Conservation (phyloP, 2,329 filamentous ascomycete genomes). For the Arthrobotrys megalospora region DNA sequence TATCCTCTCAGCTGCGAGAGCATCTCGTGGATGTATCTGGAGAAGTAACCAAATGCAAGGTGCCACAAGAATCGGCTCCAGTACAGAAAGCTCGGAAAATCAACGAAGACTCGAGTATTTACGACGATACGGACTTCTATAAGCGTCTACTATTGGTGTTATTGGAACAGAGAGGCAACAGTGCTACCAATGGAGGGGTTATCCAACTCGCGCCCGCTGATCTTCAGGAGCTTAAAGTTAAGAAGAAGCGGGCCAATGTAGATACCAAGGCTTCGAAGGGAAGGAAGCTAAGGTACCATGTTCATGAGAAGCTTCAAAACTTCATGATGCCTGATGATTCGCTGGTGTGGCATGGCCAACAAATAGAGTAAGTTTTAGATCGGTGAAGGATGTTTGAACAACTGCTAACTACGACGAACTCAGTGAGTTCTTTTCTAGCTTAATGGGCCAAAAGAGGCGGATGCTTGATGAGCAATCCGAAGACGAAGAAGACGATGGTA, state of each 20-base stretch:
- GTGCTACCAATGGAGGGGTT: constrained; percentile 70
- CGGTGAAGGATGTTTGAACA: neutral
- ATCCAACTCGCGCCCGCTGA: constrained; percentile 75
- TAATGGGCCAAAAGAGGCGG: constrained; percentile 70
- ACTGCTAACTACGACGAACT: constrained; percentile 17
- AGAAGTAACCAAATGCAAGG: constrained; percentile 75
- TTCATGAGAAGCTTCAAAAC: constrained; percentile 97
- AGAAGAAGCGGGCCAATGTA: constrained; percentile 83
- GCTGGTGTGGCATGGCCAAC: constrained; percentile 82
- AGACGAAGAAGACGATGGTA: constrained; percentile 65
- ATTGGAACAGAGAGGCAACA: constrained; percentile 85
- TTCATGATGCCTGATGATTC: constrained; percentile 96
- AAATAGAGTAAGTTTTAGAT: constrained; percentile 73
- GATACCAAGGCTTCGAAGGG: constrained; percentile 97
- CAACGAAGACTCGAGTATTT: constrained; percentile 76
- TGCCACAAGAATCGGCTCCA: constrained; percentile 60
- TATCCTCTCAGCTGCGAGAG: constrained; percentile 78
- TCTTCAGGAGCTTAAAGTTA: constrained; percentile 67
- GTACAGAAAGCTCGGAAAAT: constrained; percentile 68
- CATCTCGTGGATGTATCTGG: constrained; percentile 80
- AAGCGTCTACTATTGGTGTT: constrained; percentile 92
- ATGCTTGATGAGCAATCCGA: constrained; percentile 69
- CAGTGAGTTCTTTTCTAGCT: constrained; percentile 70
- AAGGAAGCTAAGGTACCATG: constrained; percentile 91
- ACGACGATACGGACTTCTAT: constrained; percentile 96